phyloP scores from a whole-genome alignment of 352 stramenopile genomes.

The Thalassiosira mediterranea region DNA sequence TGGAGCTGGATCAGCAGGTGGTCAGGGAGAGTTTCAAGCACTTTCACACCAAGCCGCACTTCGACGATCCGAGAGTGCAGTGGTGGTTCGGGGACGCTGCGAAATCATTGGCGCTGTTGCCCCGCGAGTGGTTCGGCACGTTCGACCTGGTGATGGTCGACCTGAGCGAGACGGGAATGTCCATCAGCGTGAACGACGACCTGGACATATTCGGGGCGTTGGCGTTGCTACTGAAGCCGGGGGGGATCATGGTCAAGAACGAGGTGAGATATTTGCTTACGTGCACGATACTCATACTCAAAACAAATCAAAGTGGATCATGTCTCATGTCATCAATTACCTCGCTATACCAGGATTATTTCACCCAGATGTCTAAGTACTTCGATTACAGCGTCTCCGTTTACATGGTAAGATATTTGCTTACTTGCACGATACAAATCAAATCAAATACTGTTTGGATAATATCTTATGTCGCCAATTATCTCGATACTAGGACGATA shows the following conservation, averaged over 20 bases:
- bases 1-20: conserved; percentile 47
- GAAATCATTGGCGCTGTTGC: conserved; percentile 69
- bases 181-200: conserved; percentile 10
- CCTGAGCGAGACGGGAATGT: conserved; percentile 76
- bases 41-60: conserved; percentile 41
- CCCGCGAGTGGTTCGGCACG: conserved; percentile 73
- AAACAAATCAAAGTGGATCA: too few species aligned
- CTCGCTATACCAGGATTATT: too few species aligned
- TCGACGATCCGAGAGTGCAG: conserved; percentile 58
- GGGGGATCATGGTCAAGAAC: conserved; percentile 36
- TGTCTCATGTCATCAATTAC: too few species aligned
- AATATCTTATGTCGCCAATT: conserved; percentile 68
- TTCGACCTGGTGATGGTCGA: conserved; percentile 83
- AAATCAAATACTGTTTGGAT: neutral
- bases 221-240: neutral
- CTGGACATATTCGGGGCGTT: conserved; percentile 7
- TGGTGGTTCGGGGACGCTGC: conserved; percentile 84
- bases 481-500: too few species aligned
- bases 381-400: conserved; percentile 56
- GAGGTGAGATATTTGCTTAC: too few species aligned
- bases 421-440: conserved; percentile 66
- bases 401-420: conserved; percentile 58
- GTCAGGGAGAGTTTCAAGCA: conserved; percentile 25
- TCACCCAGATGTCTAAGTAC: conserved; percentile 47
- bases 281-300: too few species aligned